Evolutionary conservation across 192 early-diverging fungal species (phyloP), one percentile per base, ranked within the genome.

Genomic region (Rhizophagus clarus): DNA sequence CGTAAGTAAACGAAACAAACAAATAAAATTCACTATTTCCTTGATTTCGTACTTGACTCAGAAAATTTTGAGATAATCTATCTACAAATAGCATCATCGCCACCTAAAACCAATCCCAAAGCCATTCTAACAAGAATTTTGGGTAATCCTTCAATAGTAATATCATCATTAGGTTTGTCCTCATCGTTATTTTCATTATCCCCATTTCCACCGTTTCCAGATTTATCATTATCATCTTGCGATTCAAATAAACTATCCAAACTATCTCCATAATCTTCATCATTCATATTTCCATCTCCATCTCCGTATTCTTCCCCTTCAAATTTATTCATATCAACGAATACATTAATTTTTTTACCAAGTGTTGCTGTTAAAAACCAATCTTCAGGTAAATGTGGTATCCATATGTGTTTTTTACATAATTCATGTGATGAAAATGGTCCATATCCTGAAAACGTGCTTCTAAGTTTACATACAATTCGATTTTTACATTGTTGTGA

Each of bases 381-480:
- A 72, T 72, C 40, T 15, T 72, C 71, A 24, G 71, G 71, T 47
- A 72, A 49, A 14, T 49, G 40, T 37, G 71, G 71, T 20, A 72
- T 4, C 71, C 71, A 72, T n/a, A 14, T n/a, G 22, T 47, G 71
- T 49, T n/a, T 26, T 49, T 72, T 47, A 49, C 71, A 72, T 1
- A 72, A 34, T 40, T 24, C 40, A 72, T 37, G 7, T 26, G n/a
- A 24, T 26, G 40, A 72, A 49, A 15, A 72, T 72, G 71, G 71
- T 22, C 71, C 71, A 72, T 72, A n/a, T 15, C 26, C 26, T 26
- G 71, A 72, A 42, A 26, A 34, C n/a, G 71, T 47, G 4, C 40
- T 34, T 34, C 71, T 28, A 47, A 72, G 71, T 49, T 47, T 72
- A 72, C 71, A 72, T 40, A 72, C 15, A 72, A 72, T 47, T 34